Conservation (phyloP, 345 rosid species). For the Microcos paniculata region DNA sequence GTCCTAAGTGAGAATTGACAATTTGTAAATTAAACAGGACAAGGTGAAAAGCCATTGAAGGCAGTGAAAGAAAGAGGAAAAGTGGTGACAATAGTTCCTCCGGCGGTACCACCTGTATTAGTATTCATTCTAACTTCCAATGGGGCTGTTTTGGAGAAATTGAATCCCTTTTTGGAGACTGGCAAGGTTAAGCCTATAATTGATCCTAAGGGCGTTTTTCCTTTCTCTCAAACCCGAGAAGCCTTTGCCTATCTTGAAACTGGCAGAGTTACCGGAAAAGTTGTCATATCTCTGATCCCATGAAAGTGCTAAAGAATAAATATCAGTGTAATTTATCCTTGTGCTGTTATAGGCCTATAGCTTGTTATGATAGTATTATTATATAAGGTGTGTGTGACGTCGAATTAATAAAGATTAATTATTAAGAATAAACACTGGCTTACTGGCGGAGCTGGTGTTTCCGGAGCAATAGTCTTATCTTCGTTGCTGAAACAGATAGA, state of each 20-base stretch:
- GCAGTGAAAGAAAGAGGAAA: conserved; percentile 82
- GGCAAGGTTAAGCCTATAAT: conserved; percentile 77
- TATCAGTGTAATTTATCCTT: neutral
- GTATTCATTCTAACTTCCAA: conserved; percentile 75
- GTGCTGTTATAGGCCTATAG: neutral
- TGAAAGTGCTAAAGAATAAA: conserved; percentile 9
- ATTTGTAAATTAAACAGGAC: conserved; percentile 44
- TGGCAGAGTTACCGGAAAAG: conserved; percentile 69
- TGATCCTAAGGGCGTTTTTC: conserved; percentile 63
- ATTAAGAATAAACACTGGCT: no score
- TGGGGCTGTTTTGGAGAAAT: conserved; percentile 69
- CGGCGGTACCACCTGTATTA: conserved; percentile 76
- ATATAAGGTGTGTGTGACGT: neutral
- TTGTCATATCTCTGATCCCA: conserved; percentile 65
- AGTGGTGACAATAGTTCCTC: conserved; percentile 71
- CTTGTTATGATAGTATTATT: neutral
- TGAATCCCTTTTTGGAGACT: conserved; percentile 75
- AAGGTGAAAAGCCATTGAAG: conserved; percentile 83
- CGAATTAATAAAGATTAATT: no score
- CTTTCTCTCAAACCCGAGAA: conserved; percentile 52
- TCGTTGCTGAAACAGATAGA: no score
- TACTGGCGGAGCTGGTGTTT: no score
- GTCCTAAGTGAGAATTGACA: no score
- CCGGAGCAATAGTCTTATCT: no score
- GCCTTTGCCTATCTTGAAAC: conserved; percentile 85